These are phyloP conservation scores for Penicillium polonicum DNA, from an alignment of 2,329 filamentous ascomycete genomes.

Conservation along the genomic window DNA sequence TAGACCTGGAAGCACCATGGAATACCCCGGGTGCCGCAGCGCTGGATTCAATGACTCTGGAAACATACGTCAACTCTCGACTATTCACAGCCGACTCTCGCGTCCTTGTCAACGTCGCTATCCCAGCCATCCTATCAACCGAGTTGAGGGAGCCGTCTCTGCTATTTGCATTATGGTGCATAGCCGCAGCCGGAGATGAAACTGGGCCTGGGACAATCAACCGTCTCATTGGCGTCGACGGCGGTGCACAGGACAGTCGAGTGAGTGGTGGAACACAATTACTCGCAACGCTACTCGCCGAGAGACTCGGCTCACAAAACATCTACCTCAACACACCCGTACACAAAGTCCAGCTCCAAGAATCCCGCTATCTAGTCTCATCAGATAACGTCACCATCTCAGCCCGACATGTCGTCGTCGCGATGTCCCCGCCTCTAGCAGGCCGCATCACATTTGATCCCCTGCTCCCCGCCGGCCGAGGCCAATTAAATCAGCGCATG, in stretches of 20 bases:
- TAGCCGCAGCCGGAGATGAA: slow-evolving; percentile 1
- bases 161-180: not conserved
- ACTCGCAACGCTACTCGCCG: not conserved
- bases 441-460: not conserved
- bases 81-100: slow-evolving; percentile 10
- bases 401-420: slow-evolving; percentile 2
- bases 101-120: not conserved
- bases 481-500: slow-evolving; percentile 18
- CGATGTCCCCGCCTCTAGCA: slow-evolving; percentile 3
- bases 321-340: not conserved
- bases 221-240: slow-evolving; percentile 2
- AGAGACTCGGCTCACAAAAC: not conserved
- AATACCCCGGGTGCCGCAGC: not conserved
- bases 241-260: slow-evolving; percentile 2
- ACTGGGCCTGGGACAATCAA: not conserved
- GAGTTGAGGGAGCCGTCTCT: not conserved
- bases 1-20: slow-evolving; percentile 3
- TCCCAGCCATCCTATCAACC: not conserved
- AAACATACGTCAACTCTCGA: slow-evolving; percentile 1
- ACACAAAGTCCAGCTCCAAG: slow-evolving; percentile 1
- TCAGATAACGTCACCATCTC: not conserved
- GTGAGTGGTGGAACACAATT: slow-evolving; percentile 1
- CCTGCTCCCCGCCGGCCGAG: slow-evolving; percentile 2
- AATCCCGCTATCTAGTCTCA: not conserved
- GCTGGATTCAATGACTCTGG: slow-evolving; percentile 4